Base-by-base conservation (phyloP, 208 protist genomes). In the Leishmania amazonensis region DNA sequence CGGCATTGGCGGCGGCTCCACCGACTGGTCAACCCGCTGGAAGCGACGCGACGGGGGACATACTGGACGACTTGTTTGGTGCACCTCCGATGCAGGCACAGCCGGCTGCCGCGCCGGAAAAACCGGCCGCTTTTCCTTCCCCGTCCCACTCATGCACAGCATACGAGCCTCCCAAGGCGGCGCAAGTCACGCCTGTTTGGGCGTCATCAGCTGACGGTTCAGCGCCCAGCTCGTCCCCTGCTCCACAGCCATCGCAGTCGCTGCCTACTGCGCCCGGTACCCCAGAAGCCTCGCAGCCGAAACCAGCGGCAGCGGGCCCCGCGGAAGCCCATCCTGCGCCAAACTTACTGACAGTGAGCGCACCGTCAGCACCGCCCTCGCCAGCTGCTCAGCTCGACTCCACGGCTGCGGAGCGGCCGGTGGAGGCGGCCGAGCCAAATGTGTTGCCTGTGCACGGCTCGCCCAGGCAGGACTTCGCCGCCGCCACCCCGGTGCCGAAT, bases 41-140 rank as follows among this genome's bases (percentile, higher is more conserved):
- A 40, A 75, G 53, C 54, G 74, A 72, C n/a, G 49, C 68, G 40
- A 71, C 74, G 51, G 83, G 73, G 28, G 84, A 95, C 83, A 78
- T 97, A 31, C 83, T 97, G 13, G 92, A 97, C 73, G 94, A 97
- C 84, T 87, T 97, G 70, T 97, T 97, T 70, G 94, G 94, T 54
- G 79, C 77, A 13, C 75, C 89, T 3, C 65, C 80, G 5, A 80
- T 81, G 62, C 76, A 47, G 38, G 42, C 47, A 21, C 76, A 74
- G 58, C 40, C 83, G 28, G 35, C 62, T n/a, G 47, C 80, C 21
- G 38, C 84, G 38, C 28, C 70, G 62, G 70, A n/a, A 45, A 24
- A n/a, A 38, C 8, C 62, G 31, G 73, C 58, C 76, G 76, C 76
- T 45, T 68, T 49, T 51, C 60, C 80, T 7, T 49, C 58, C 6